These are phyloP conservation scores for Xerocomus nothofagi DNA, from an alignment of 1,284 basidiomycete species.

Conservation along the genomic window DNA sequence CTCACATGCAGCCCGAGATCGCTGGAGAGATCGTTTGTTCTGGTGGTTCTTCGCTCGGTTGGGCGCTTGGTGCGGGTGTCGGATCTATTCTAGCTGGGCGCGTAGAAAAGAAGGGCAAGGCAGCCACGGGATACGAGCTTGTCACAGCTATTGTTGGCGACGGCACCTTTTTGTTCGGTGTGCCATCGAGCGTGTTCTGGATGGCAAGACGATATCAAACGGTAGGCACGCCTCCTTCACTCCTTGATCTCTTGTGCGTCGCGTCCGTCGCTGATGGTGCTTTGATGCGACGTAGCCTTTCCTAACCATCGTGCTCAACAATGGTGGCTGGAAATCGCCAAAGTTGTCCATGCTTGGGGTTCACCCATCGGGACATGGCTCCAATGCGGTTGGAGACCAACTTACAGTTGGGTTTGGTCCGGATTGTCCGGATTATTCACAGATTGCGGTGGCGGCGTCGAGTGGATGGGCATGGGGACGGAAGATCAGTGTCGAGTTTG, in stretches of 20 bases:
- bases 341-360: conserved; percentile 63
- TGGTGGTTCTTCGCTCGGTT: conserved; percentile 64
- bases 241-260: neutral
- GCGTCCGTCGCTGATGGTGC: neutral
- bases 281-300: conserved; percentile 50
- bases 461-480: conserved; percentile 65
- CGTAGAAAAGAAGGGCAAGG: conserved; percentile 27
- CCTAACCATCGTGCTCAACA: conserved; percentile 68
- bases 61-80: conserved; percentile 63
- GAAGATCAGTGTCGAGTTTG: conserved; percentile 37
- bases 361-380: conserved; percentile 59
- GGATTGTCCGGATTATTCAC: conserved; percentile 58
- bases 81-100: conserved; percentile 52
- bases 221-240: conserved; percentile 37
- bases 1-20: conserved; percentile 53
- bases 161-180: conserved; percentile 65
- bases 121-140: conserved; percentile 44
- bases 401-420: conserved; percentile 68
- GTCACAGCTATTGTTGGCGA: conserved; percentile 64
- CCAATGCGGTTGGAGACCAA: conserved; percentile 43
- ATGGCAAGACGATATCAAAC: conserved; percentile 67
- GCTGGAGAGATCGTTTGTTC: conserved; percentile 53
- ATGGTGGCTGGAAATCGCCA: conserved; percentile 71
- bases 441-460: conserved; percentile 61
- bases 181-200: conserved; percentile 68